A percentile compares a stretch with the other conserved stretches of the same genome.
Evolutionary conservation across 202 grass and related monocot genomes (phyloP).

Genomic region (Saccharum hybrid): DNA sequence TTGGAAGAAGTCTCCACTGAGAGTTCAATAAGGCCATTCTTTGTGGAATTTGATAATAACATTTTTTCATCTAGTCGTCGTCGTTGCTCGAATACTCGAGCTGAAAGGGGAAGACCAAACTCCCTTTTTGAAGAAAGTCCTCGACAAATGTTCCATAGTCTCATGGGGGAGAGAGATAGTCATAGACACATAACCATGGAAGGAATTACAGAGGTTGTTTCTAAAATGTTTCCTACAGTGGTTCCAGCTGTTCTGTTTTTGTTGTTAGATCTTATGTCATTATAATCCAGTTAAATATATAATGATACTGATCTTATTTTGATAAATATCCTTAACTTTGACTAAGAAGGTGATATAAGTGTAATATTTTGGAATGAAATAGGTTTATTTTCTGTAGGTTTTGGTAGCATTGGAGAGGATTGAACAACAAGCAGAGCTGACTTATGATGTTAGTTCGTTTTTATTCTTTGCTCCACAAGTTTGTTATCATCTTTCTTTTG

Average conservation of each 20-base stretch:
- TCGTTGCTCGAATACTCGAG: slow-evolving; percentile 14
- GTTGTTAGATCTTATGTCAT: neutral
- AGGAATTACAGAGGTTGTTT: slow-evolving; percentile 64
- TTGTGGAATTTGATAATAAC: slow-evolving; percentile 47
- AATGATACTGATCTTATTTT: neutral
- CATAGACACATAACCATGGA: slow-evolving; percentile 47
- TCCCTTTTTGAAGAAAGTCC: slow-evolving; percentile 41
- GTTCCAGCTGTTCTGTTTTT: slow-evolving; percentile 11
- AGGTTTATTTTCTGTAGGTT: slow-evolving; percentile 49
- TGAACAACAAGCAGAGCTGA: slow-evolving; percentile 67
- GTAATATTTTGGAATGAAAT: slow-evolving; percentile 13
- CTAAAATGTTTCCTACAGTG: slow-evolving; percentile 13
- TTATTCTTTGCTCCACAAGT: slow-evolving; percentile 27
- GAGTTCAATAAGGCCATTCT: slow-evolving; percentile 46
- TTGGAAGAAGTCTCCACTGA: slow-evolving; percentile 33
- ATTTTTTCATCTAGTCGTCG: slow-evolving; percentile 45
- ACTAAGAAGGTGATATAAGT: neutral
- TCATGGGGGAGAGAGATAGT: slow-evolving; percentile 29
- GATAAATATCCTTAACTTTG: neutral
- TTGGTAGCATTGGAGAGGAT: slow-evolving; percentile 65
- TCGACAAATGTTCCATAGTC: slow-evolving; percentile 21
- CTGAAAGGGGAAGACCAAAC: slow-evolving; percentile 45
- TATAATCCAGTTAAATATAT: neutral
- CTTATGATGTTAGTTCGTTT: slow-evolving; percentile 62
- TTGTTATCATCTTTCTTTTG: slow-evolving; percentile 17